Base-by-base conservation (phyloP, 768 basidiomycete genomes). In the Tricholoma sp. region DNA sequence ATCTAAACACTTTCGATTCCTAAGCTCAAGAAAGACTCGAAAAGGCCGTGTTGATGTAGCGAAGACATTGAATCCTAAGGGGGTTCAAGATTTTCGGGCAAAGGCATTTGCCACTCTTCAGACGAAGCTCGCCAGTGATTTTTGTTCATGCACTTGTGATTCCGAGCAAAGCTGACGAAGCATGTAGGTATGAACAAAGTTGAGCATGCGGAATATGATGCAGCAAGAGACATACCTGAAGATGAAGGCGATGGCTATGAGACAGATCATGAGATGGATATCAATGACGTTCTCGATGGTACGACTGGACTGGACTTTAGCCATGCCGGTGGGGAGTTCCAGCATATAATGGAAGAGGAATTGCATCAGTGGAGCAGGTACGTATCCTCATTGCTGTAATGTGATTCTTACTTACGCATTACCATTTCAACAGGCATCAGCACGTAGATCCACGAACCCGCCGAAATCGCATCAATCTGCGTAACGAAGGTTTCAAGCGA, bases 261-360 rank as follows among this genome's bases (percentile, higher is more conserved):
- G 4, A 49, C 47, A n/a, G 47, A 29, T 29, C 24, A 45, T 12
- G 43, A 49, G 27, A 49, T 49, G 24, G 27, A 49, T 14, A 46
- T 46, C 45, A 46, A 46, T n/a, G 47, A 49, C 0, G 43, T 57
- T 24, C 41, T 57, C 10, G 21, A 57, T 34, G 51, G 57, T 3
- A 45, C 21, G 1, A 19, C 21, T 22, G 12, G 21, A 18, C 39
- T 58, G 3, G 24, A 58, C 32, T 3, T 54, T 2, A 55, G 58
- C 31, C 54, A 59, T 35, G 54, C 58, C 10, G 49, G 58, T 34
- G 49, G 58, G 1, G 54, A 59, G 7, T 51, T 51, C 27, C 49
- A 55, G 18, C 37, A 59, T 1, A 55, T 55, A 24, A 47, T 59
- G 27, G 31, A 49, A 14, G 58, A 59, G 11, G 12, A 39, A 21